Percentiles rank a stretch among this genome's conserved stretches.
phyloP scores from a whole-genome alignment of 768 basidiomycete genomes.

The Boletellus ananas region DNA sequence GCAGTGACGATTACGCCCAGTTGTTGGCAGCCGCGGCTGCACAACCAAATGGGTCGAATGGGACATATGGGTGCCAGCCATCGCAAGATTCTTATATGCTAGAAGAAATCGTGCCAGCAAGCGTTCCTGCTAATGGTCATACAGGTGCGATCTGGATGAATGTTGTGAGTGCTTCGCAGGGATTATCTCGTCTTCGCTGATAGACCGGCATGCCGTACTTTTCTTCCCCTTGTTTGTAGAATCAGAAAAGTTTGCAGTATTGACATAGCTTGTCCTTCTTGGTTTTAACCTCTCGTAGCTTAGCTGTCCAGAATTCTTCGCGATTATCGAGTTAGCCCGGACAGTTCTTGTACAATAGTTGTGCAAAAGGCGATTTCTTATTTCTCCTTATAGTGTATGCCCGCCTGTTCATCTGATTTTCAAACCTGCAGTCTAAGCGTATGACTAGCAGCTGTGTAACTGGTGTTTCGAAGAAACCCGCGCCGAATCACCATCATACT shows the following conservation, averaged over 20 bases:
- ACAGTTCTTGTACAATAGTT: constrained; percentile 23
- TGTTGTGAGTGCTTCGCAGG: constrained; percentile 37
- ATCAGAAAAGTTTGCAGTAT: constrained; percentile 23
- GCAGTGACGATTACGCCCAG: constrained; percentile 43
- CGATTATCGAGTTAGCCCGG: constrained; percentile 3
- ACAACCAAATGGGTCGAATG: constrained; percentile 49
- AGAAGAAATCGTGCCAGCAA: constrained; percentile 55
- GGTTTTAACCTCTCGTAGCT: constrained; percentile 8
- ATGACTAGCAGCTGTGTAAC: constrained; percentile 16
- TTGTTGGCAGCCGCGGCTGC: constrained; percentile 57
- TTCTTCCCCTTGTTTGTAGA: constrained; percentile 13
- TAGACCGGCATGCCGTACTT: constrained; percentile 16
- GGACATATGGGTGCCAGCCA: constrained; percentile 51
- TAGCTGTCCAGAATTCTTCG: background rate
- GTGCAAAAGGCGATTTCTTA: constrained; percentile 25
- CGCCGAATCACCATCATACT: too few species aligned
- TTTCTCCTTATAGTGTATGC: constrained; percentile 36
- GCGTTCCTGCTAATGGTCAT: constrained; percentile 28
- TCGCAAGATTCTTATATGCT: constrained; percentile 64
- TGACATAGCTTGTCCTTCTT: constrained; percentile 13
- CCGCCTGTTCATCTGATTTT: constrained; percentile 3
- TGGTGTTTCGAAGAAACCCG: too few species aligned
- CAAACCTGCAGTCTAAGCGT: constrained; percentile 10
- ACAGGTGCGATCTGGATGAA: constrained; percentile 41
- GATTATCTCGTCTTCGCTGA: constrained; percentile 31